Percentiles rank a stretch among this genome's conserved stretches.
These are phyloP conservation scores for Ogataea corticis DNA, from an alignment of 805 yeast species.

Conservation along the genomic window DNA sequence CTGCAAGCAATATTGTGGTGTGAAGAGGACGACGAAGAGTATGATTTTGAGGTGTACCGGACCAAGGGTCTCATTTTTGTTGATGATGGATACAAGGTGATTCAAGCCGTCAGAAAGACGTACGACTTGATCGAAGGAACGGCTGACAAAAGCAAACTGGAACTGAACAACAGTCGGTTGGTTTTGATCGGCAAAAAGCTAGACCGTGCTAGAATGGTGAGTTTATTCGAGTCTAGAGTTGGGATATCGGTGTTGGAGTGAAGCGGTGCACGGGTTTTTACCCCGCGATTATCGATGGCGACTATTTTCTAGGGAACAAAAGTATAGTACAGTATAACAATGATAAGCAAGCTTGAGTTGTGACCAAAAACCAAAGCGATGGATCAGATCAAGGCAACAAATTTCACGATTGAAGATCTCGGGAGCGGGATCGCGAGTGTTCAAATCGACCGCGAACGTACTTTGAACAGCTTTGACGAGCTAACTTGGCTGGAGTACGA, in stretches of 20 bases:
- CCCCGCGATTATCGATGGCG: too few species aligned
- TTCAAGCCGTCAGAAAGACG: conserved; percentile 93
- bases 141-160: conserved; percentile 15
- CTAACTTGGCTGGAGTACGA: conserved; percentile 59
- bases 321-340: too few species aligned
- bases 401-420: conserved; percentile 1
- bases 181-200: conserved; percentile 36
- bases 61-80: conserved; percentile 71
- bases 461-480: conserved; percentile 58
- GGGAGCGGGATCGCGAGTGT: conserved; percentile 45
- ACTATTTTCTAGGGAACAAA: too few species aligned
- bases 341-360: too few species aligned
- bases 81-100: conserved; percentile 47
- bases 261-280: neutral
- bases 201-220: conserved; percentile 9
- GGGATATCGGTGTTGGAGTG: conserved; percentile 10
- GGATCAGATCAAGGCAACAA: neutral
- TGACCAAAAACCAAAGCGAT: neutral
- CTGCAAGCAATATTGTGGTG: conserved; percentile 82
- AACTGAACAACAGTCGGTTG: conserved; percentile 21
- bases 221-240: conserved; percentile 8
- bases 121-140: conserved; percentile 68
- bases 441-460: conserved; percentile 59
- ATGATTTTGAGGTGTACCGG: conserved; percentile 68
- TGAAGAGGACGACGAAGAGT: conserved; percentile 36